A percentile compares a stretch with the other conserved stretches of the same genome.
phyloP scores from a whole-genome alignment of 2,329 filamentous ascomycete genomes.

The Escovopsis weberi region DNA sequence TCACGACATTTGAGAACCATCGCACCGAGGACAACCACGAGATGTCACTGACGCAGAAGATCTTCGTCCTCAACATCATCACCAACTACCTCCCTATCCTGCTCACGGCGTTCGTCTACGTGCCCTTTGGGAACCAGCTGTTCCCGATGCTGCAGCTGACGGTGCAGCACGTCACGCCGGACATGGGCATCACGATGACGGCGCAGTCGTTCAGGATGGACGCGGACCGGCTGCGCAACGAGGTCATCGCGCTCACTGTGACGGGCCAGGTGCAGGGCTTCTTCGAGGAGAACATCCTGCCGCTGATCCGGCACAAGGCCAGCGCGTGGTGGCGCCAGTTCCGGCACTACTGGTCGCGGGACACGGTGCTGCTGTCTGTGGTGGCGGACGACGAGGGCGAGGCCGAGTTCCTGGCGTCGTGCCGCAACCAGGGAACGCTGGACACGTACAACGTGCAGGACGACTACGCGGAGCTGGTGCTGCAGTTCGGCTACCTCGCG shows the following conservation, averaged over 20 bases:
- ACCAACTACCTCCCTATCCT: constrained; percentile 65
- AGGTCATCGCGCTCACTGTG: constrained; percentile 62
- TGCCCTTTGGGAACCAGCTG: constrained; percentile 55
- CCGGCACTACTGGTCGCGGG: constrained; percentile 18
- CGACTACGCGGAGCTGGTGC: constrained; percentile 59
- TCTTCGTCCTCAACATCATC: constrained; percentile 67
- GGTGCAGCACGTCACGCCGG: constrained; percentile 30
- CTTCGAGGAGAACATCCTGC: constrained; percentile 57
- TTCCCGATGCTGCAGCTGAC: constrained; percentile 53
- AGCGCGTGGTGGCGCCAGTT: constrained; percentile 31
- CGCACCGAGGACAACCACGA: constrained; percentile 56
- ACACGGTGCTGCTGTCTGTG: constrained; percentile 30
- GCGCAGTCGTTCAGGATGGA: constrained; percentile 47
- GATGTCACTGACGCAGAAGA: constrained; percentile 55
- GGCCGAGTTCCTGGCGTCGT: constrained; percentile 44
- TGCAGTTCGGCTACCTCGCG: constrained; percentile 60
- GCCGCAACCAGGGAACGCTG: constrained; percentile 53
- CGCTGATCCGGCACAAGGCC: constrained; percentile 48
- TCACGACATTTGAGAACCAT: constrained; percentile 64
- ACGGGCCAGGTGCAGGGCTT: constrained; percentile 59
- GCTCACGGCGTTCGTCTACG: constrained; percentile 65
- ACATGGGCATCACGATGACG: constrained; percentile 36
- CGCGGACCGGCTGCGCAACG: constrained; percentile 48
- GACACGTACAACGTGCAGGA: constrained; percentile 57
- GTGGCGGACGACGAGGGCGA: constrained; percentile 48